Percentiles rank a stretch among this genome's conserved stretches.
phyloP scores from a whole-genome alignment of 2,329 filamentous ascomycete species.

The Diaporthe capsici region DNA sequence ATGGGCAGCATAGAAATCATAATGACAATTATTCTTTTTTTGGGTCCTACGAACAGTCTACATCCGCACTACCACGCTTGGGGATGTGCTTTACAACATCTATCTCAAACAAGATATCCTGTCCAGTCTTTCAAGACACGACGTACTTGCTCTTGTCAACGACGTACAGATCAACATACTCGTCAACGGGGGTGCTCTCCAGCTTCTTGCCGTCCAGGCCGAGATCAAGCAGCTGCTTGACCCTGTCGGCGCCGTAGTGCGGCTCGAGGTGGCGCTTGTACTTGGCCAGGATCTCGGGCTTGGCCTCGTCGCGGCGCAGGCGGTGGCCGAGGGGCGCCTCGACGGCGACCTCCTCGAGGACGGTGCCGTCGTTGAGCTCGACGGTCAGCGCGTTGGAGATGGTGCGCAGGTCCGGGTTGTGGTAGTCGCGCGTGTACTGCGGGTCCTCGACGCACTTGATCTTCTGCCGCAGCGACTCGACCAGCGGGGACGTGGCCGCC shows the following conservation, averaged over 20 bases:
- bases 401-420: slow-evolving; percentile 91
- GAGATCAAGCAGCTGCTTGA: slow-evolving; percentile 86
- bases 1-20: slow-evolving; percentile 14
- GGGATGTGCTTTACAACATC: background rate
- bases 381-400: slow-evolving; percentile 98
- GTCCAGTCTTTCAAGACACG: slow-evolving; percentile 4
- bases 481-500: slow-evolving; percentile 88
- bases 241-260: slow-evolving; percentile 82
- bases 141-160: slow-evolving; percentile 43
- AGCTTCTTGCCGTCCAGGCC: slow-evolving; percentile 82
- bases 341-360: slow-evolving; percentile 90
- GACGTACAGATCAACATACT: slow-evolving; percentile 87
- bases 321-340: slow-evolving; percentile 96
- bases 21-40: slow-evolving; percentile 14
- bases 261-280: slow-evolving; percentile 92
- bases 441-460: slow-evolving; percentile 98
- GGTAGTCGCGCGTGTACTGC: slow-evolving; percentile 95
- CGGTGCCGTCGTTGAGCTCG: slow-evolving; percentile 92
- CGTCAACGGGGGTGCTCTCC: slow-evolving; percentile 86
- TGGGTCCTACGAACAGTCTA: slow-evolving; percentile 1
- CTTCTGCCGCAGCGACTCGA: slow-evolving; percentile 92
- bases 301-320: slow-evolving; percentile 92
- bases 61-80: background rate
- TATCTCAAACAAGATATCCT: background rate
- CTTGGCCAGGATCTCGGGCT: slow-evolving; percentile 96